phyloP scores from a whole-genome alignment of 139 green algal species.

The Dunaliella primolecta region DNA sequence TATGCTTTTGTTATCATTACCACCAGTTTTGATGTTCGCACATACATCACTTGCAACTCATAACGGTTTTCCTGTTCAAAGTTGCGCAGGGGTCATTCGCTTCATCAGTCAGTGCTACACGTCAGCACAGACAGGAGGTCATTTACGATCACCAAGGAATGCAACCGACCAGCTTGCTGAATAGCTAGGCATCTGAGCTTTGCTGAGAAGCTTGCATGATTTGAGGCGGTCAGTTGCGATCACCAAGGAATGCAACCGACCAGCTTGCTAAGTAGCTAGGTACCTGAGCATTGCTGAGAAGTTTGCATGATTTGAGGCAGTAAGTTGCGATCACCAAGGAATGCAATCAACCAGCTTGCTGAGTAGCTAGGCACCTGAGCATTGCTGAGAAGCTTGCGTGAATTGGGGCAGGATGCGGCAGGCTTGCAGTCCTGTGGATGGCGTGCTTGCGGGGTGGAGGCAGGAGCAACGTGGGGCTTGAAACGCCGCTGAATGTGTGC shows the following conservation, averaged over 20 bases:
- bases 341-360: not conserved
- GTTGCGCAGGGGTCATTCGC: not conserved
- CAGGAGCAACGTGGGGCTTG: not conserved
- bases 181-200: not conserved
- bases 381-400: not conserved
- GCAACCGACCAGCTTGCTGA: not conserved
- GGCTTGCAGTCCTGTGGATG: not conserved
- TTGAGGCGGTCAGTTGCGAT: not conserved
- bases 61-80: not conserved
- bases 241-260: not conserved
- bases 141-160: too few relatives aligned
- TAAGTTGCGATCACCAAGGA: too few relatives aligned
- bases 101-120: not conserved
- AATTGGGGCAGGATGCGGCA: not conserved
- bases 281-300: not conserved
- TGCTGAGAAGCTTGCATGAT: not conserved
- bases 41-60: not conserved
- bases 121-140: not conserved
- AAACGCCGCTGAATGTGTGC: not conserved
- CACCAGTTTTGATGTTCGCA: not conserved
- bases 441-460: not conserved
- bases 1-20: not conserved
- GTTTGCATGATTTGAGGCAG: not conserved
- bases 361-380: not conserved
- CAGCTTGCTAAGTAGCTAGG: not conserved